A percentile compares a stretch with the other conserved stretches of the same genome.
phyloP scores from a whole-genome alignment of 2,329 filamentous ascomycete genomes.

The Xylariaceae sp. region DNA sequence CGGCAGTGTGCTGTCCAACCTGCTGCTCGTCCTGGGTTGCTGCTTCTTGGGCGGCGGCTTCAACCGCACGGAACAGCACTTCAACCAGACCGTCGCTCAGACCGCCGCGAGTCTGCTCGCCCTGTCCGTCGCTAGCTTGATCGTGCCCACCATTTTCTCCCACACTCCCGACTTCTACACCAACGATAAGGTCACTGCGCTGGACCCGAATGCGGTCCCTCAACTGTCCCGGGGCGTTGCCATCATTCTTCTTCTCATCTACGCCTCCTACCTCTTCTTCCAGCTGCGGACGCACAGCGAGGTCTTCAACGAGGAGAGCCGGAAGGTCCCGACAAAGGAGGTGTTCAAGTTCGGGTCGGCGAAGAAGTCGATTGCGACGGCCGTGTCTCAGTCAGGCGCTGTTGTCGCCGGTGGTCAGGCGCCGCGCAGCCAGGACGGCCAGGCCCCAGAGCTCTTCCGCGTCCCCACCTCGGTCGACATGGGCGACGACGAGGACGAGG shows the following conservation, averaged over 20 bases:
- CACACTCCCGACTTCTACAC: slow-evolving; percentile 40
- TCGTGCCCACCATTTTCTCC: slow-evolving; percentile 85
- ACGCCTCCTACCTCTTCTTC: slow-evolving; percentile 79
- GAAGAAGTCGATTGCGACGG: slow-evolving; percentile 22
- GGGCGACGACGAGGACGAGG: slow-evolving; percentile 65
- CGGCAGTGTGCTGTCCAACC: slow-evolving; percentile 84
- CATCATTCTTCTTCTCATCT: slow-evolving; percentile 78
- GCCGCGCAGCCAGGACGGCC: slow-evolving; percentile 33
- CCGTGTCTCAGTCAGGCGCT: slow-evolving; percentile 19
- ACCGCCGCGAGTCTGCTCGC: slow-evolving; percentile 78
- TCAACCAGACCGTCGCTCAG: slow-evolving; percentile 89
- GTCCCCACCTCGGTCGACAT: too few species aligned
- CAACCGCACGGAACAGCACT: slow-evolving; percentile 74
- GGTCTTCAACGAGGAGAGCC: slow-evolving; percentile 74
- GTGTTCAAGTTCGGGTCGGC: slow-evolving; percentile 20
- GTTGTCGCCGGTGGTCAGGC: slow-evolving; percentile 13
- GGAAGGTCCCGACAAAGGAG: slow-evolving; percentile 53
- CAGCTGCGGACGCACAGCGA: slow-evolving; percentile 79
- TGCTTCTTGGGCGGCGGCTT: slow-evolving; percentile 86
- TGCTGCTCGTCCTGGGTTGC: slow-evolving; percentile 85
- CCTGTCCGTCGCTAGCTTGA: slow-evolving; percentile 72
- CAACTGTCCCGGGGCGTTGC: slow-evolving; percentile 66
- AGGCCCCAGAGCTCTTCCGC: slow-evolving; percentile 40
- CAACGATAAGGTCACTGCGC: slow-evolving; percentile 27
- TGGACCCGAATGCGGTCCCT: slow-evolving; percentile 56